Evolutionary conservation across 768 basidiomycete species (phyloP).

Genomic region (Boletus coccyginus): DNA sequence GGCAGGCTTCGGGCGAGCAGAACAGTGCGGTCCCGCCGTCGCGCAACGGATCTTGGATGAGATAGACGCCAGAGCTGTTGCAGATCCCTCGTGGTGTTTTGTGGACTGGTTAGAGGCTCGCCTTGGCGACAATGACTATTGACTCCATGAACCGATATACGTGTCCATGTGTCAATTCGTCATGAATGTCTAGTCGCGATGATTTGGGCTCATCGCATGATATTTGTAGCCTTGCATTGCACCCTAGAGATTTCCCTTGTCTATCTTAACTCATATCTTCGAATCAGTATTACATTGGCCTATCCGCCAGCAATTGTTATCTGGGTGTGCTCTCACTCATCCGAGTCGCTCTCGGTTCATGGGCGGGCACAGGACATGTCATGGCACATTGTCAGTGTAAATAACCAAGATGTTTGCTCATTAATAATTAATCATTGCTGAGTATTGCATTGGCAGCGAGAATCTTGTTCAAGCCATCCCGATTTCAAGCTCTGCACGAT

Average conservation of each 20-base stretch:
- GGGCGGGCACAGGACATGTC: neutral
- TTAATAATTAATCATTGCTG: too few relatives aligned
- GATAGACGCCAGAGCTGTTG: conserved; percentile 35
- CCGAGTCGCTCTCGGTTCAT: neutral
- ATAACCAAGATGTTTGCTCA: neutral
- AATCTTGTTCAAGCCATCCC: conserved; percentile 62
- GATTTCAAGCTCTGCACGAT: conserved; percentile 74
- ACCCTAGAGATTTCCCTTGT: neutral
- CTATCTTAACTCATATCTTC: neutral
- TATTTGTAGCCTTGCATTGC: neutral
- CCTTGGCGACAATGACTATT: conserved; percentile 13
- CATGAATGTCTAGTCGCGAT: neutral
- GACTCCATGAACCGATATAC: conserved; percentile 14
- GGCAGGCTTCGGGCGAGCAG: conserved; percentile 73
- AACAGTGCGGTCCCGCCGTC: conserved; percentile 63
- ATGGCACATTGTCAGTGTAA: neutral
- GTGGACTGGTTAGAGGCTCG: conserved; percentile 47
- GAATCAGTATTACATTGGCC: neutral
- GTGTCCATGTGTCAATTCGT: neutral
- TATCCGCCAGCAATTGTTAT: neutral
- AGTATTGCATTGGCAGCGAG: conserved; percentile 41
- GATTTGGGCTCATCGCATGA: neutral
- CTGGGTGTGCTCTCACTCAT: neutral
- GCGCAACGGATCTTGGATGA: conserved; percentile 55
- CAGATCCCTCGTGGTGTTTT: conserved; percentile 31